Percentiles rank a stretch among this genome's conserved stretches.
Conservation (phyloP, 108 stramenopile species). For the Chaetoceros tenuissimus region DNA sequence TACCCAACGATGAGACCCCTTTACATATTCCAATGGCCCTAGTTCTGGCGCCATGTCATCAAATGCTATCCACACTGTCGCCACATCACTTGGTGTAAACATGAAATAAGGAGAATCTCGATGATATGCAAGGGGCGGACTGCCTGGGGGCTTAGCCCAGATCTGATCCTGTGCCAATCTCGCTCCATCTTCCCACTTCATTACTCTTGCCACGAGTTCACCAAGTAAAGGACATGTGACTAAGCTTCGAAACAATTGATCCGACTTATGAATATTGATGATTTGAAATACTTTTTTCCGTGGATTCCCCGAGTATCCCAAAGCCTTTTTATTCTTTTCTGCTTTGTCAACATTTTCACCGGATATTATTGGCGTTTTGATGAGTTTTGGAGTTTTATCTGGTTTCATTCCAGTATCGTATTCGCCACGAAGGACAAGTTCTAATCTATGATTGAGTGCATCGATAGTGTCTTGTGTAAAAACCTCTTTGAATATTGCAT, state of each 20-base stretch:
- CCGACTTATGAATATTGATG: constrained; percentile 75
- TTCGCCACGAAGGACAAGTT: constrained; percentile 50
- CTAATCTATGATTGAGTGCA: constrained; percentile 45
- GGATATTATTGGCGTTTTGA: constrained; percentile 9
- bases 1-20: constrained; percentile 62
- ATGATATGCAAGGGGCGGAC: constrained; percentile 69
- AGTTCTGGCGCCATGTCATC: constrained; percentile 74
- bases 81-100: constrained; percentile 61
- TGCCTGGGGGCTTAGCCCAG: constrained; percentile 73
- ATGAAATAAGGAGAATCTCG: constrained; percentile 81
- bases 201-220: constrained; percentile 46
- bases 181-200: constrained; percentile 58
- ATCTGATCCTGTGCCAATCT: constrained; percentile 80
- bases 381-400: constrained; percentile 50
- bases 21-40: constrained; percentile 74
- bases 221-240: constrained; percentile 39
- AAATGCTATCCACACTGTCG: constrained; percentile 78
- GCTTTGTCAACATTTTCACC: constrained; percentile 8
- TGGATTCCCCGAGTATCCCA: constrained; percentile 38
- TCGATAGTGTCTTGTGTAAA: constrained; percentile 19
- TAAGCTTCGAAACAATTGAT: constrained; percentile 50
- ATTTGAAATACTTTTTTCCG: constrained; percentile 65
- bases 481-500: constrained; percentile 38
- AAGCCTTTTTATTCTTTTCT: constrained; percentile 9
- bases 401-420: constrained; percentile 57